Percentiles rank a stretch among this genome's conserved stretches.
Evolutionary conservation across 192 early-diverging fungal species (phyloP).

Genomic region (Neocallimastix lanati): DNA sequence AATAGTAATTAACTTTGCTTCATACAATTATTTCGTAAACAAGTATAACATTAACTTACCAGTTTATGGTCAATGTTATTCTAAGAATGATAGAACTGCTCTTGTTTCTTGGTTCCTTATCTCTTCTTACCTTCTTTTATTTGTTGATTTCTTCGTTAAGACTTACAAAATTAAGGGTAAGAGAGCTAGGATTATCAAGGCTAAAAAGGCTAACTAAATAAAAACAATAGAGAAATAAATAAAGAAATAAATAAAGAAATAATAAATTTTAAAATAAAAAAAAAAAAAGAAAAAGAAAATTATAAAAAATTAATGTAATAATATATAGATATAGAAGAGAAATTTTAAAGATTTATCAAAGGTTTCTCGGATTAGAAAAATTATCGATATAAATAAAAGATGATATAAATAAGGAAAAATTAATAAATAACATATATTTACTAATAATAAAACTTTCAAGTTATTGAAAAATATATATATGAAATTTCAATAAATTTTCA

Average conservation of each 20-base stretch:
- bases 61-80: conserved; percentile 18
- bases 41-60: not conserved
- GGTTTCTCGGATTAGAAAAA: no score
- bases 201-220: not conserved
- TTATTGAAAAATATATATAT: no score
- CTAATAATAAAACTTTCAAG: no score
- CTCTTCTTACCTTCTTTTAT: conserved; percentile 61
- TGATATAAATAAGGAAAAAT: no score
- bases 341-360: no score
- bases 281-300: no score
- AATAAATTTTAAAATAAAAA: no score
- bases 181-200: conserved; percentile 4
- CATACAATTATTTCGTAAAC: conserved; percentile 54
- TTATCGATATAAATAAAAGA: no score
- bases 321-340: no score
- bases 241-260: not conserved
- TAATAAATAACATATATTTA: no score
- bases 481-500: no score
- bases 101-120: conserved; percentile 60
- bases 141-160: conserved; percentile 73
- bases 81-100: conserved; percentile 59
- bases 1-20: conserved; percentile 65
- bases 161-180: conserved; percentile 46
- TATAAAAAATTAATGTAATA: no score
- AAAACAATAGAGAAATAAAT: not conserved